Evolutionary conservation across 2,329 filamentous ascomycete genomes (phyloP), one percentile per base, ranked within the genome.

Genomic region (Paramyrothecium roridum): DNA sequence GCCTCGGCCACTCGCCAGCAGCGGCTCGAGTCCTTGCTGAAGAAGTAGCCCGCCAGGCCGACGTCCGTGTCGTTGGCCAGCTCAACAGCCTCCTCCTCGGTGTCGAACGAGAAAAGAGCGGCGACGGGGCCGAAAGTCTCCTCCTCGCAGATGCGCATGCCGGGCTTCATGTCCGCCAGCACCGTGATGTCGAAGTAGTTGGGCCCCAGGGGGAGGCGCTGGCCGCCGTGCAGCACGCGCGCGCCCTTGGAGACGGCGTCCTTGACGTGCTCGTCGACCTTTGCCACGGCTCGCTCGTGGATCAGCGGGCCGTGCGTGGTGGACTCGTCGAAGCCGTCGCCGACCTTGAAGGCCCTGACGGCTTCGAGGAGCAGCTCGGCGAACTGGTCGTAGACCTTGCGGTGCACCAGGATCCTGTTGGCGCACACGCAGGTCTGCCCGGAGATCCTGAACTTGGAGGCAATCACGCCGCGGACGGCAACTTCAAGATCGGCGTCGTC

Each of bases 111-210:
- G 73, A 90, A 89, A 13, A 90, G 71, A 1, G 84, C 87, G 0
- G 86, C 88, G 2, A 90, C 81, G 6, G 88, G 88, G 1, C 88
- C 87, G 61, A 91, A 90, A 0, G 87, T 90, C 71, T 90, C 88
- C 63, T 91, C 87, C 2, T 75, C 75, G 23, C 84, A 81, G 50
- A 90, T 73, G 56, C 79, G 73, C 88, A 90, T 91, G 37, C 85
- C 80, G 56, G 76, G 75, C 50, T 73, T 88, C 82, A 89, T 88
- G 53, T 82, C 83, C 23, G 84, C 81, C 55, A 91, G 78, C 33
- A 90, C 85, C 0, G 88, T 90, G 1, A 85, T 83, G 58, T 85
- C 78, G 71, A 83, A 90, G 73, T 88, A 90, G 70, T 88, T 87
- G 13, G 76, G 70, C 1, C 87, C 87, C 2, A 89, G 74, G 7